Conservation (phyloP, 805 yeast genomes). For the Saccharomycopsis babjevae region DNA sequence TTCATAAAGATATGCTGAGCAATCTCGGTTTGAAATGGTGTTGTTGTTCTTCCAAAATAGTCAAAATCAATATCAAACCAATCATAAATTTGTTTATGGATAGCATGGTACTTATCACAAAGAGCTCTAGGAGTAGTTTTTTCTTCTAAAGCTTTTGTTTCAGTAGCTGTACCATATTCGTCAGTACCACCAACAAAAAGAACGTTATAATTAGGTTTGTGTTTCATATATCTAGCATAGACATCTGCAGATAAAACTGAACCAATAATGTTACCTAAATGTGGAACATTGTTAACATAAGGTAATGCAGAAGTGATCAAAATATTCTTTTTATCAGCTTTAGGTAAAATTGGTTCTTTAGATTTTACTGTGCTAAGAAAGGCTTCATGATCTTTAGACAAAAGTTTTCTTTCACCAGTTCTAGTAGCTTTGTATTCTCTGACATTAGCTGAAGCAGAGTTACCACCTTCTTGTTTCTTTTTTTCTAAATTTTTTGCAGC, state of each 20-base stretch:
- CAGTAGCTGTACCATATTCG: constrained; percentile 99
- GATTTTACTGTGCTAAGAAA: constrained; percentile 16
- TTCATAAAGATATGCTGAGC: constrained; percentile 87
- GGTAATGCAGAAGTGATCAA: constrained; percentile 94
- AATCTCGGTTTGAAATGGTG: constrained; percentile 82
- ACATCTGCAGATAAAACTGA: constrained; percentile 92
- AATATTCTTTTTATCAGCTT: constrained; percentile 63
- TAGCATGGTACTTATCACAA: constrained; percentile 80
- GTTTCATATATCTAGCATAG: constrained; percentile 76
- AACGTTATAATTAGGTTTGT: constrained; percentile 74
- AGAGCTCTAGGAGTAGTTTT: constrained; percentile 77
- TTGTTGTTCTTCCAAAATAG: constrained; percentile 93
- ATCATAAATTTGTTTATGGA: constrained; percentile 85
- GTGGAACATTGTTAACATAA: constrained; percentile 97
- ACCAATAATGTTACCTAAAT: constrained; percentile 93
- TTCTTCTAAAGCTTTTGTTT: constrained; percentile 94
- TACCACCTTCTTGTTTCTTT: not conserved
- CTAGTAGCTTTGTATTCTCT: constrained; percentile 10
- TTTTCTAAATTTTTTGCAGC: not conserved
- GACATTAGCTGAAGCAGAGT: not conserved
- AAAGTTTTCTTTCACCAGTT: constrained; percentile 11
- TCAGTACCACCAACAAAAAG: constrained; percentile 93
- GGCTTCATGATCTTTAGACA: not conserved
- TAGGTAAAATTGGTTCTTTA: constrained; percentile 46
- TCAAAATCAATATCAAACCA: constrained; percentile 97